Conservation (phyloP, 495 filamentous ascomycete genomes). For the Jackrogersella minutella region DNA sequence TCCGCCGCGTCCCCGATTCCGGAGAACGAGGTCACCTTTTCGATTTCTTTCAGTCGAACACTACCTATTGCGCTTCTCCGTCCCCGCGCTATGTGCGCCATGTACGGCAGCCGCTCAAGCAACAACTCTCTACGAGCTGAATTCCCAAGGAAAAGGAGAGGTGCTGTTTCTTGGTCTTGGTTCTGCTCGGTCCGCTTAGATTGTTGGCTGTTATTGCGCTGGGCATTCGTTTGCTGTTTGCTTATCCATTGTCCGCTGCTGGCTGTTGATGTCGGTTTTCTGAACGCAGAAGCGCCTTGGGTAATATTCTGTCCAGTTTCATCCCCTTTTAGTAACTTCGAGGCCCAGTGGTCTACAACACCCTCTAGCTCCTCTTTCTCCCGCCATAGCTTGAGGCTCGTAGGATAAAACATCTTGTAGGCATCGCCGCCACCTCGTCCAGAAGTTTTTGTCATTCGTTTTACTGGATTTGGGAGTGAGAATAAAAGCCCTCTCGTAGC, state of each 20-base stretch:
- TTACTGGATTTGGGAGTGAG: slow-evolving; percentile 84
- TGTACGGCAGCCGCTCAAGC: slow-evolving; percentile 85
- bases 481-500: slow-evolving; percentile 85
- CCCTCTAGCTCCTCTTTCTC: slow-evolving; percentile 79
- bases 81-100: slow-evolving; percentile 67
- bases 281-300: slow-evolving; percentile 54
- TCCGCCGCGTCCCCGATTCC: slow-evolving; percentile 57
- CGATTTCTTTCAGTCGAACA: slow-evolving; percentile 60
- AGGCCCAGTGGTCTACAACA: slow-evolving; percentile 72
- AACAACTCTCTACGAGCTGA: slow-evolving; percentile 76
- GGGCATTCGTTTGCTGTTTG: slow-evolving; percentile 32
- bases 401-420: slow-evolving; percentile 88
- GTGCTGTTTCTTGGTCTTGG: slow-evolving; percentile 33
- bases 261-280: slow-evolving; percentile 39
- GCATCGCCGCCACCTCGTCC: slow-evolving; percentile 62
- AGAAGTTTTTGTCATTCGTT: slow-evolving; percentile 60
- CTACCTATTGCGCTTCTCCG: slow-evolving; percentile 42
- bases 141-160: slow-evolving; percentile 61
- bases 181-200: slow-evolving; percentile 21
- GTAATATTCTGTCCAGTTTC: slow-evolving; percentile 45
- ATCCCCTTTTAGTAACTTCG: slow-evolving; percentile 60
- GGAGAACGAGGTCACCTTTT: slow-evolving; percentile 72
- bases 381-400: slow-evolving; percentile 77
- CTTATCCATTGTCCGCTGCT: slow-evolving; percentile 51
- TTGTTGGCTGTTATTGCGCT: slow-evolving; percentile 26